Percentiles rank a stretch among this genome's conserved stretches.
Evolutionary conservation across 2,329 filamentous ascomycete genomes (phyloP).

Genomic region (Dactylellina leptospora): DNA sequence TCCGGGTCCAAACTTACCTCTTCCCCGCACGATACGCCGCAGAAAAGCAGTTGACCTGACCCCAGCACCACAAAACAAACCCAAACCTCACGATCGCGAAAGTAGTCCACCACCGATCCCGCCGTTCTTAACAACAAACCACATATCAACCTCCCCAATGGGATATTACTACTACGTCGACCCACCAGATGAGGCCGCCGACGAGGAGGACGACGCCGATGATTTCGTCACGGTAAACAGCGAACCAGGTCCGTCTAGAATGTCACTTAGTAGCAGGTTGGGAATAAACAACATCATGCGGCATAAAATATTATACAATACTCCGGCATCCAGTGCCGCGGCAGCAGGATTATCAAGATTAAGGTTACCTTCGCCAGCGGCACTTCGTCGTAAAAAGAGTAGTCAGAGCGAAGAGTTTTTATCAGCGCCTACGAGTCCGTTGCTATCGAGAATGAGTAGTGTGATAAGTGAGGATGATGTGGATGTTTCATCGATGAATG

Average conservation of each 20-base stretch:
- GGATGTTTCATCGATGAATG: conserved; percentile 32
- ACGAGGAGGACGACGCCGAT: conserved; percentile 14
- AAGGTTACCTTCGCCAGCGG: background rate
- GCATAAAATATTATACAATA: conserved; percentile 43
- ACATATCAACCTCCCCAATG: conserved; percentile 23
- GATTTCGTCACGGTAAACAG: conserved; percentile 36
- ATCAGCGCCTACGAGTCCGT: conserved; percentile 44
- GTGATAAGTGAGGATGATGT: conserved; percentile 20
- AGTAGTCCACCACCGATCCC: conserved; percentile 10
- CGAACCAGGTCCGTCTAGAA: conserved; percentile 36
- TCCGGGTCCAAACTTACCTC: conserved; percentile 36
- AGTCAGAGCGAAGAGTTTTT: conserved; percentile 25
- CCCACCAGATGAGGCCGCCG: background rate
- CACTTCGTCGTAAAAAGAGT: conserved; percentile 5
- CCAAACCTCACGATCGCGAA: conserved; percentile 23
- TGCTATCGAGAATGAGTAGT: conserved; percentile 36
- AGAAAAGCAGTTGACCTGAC: conserved; percentile 39
- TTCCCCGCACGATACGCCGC: conserved; percentile 42
- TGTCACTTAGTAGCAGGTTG: conserved; percentile 4
- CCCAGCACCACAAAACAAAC: background rate
- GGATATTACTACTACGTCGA: conserved; percentile 32
- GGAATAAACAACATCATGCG: conserved; percentile 23
- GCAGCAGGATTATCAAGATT: conserved; percentile 13
- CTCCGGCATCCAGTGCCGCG: conserved; percentile 35
- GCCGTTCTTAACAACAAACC: conserved; percentile 21